Evolutionary conservation across 164 flowering plant species (phyloP).

Genomic region (Akebia trifoliata): DNA sequence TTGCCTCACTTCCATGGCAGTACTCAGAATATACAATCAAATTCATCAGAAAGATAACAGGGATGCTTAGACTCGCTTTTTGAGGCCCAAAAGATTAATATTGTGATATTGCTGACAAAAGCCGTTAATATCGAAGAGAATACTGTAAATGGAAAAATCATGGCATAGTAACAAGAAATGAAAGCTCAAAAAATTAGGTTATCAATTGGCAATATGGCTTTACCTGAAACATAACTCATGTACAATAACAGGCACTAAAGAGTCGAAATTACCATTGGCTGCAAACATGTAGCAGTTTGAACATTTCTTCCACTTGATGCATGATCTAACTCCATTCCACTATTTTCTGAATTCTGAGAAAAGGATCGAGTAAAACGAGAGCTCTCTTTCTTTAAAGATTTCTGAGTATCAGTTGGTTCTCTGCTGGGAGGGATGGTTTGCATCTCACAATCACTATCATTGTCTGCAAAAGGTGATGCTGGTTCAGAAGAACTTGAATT

Average conservation of each 20-base stretch:
- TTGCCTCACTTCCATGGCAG: not conserved
- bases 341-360: conserved; percentile 2
- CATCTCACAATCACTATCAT: conserved; percentile 23
- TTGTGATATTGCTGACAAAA: not conserved
- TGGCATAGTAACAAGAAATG: not conserved
- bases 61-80: not conserved
- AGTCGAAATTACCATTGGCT: conserved; percentile 25
- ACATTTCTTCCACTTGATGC: conserved; percentile 16
- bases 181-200: not conserved
- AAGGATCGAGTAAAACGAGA: not conserved
- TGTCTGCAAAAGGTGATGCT: conserved; percentile 25
- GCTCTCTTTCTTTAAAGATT: conserved; percentile 5
- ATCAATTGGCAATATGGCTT: not conserved
- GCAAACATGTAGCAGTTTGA: conserved; percentile 10
- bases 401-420: conserved; percentile 12
- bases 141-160: not conserved
- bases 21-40: not conserved
- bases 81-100: not conserved
- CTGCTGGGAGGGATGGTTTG: conserved; percentile 9
- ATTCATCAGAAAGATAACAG: not conserved
- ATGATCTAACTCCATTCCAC: conserved; percentile 18
- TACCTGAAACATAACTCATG: not conserved
- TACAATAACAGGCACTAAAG: not conserved
- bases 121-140: too few relatives aligned
- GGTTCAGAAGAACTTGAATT: conserved; percentile 23